Evolutionary conservation across 1,284 basidiomycete genomes (phyloP), one percentile per base, ranked within the genome.

Genomic region (Moesziomyces aphidis): DNA sequence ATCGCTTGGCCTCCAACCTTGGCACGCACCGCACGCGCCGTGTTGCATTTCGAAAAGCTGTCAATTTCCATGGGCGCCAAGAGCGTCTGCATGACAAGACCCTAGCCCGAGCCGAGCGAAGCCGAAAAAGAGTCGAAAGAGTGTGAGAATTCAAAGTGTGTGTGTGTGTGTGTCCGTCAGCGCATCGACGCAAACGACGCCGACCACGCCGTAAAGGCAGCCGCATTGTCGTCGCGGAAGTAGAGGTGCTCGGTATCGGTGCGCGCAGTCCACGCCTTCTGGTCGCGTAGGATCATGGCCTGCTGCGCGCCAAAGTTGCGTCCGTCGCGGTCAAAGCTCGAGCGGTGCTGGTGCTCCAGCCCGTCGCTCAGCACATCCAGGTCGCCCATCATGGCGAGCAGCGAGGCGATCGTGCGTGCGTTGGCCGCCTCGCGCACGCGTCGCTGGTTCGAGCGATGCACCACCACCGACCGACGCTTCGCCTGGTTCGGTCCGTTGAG

Each of bases 241-340:
- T 73, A 60, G 24, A 78, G 60, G 42, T 60, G 68, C 56, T 82
- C 80, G 0, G 78, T 78, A 55, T 78, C 70, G 5, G 73, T 74
- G 3, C 80, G 51, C 13, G 77, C 73, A 0, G 80, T 81, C 79
- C 79, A 82, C 5, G 79, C 79, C 58, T 77, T 77, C 46, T 82
- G 80, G 58, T 82, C 79, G 23, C 80, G 66, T 52, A 82, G 44
- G 22, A 79, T 65, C 79, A 82, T 82, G 13, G 80, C 80, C 55
- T 82, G 80, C 43, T 82, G 80, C 10, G 80, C 80, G 4, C 76
- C 80, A 61, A 78, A 75, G 61, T 82, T 81, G 31, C 79, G 58
- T 23, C 73, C 71, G 48, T 79, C 73, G 19, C 80, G 54, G 21
- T 82, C 80, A 39, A 82, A 82, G 28, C 61, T 62, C n/a, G 68